Evolutionary conservation across 192 early-diverging fungal species (phyloP).

Genomic region (Funneliformis geosporum): DNA sequence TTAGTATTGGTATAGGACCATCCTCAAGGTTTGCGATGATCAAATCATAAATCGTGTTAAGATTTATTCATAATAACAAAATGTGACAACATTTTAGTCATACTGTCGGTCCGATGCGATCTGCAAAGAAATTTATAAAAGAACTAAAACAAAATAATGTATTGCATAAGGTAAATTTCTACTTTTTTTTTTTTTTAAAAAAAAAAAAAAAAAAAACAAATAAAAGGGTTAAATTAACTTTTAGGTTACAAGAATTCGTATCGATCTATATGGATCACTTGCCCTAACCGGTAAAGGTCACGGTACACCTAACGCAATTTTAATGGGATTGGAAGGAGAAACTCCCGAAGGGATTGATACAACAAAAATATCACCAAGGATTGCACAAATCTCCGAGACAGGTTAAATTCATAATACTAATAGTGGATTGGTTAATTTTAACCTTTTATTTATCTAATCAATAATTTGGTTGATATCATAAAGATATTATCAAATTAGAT

Average conservation of each 20-base stretch:
- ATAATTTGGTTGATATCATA: neutral
- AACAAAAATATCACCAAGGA: conserved; percentile 70
- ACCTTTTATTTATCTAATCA: neutral
- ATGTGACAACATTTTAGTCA: conserved; percentile 49
- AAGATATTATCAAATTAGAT: conserved; percentile 62
- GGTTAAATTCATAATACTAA: conserved; percentile 5
- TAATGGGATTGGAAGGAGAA: conserved; percentile 92
- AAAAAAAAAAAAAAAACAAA: too few relatives aligned
- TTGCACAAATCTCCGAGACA: conserved; percentile 73
- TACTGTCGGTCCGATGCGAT: conserved; percentile 97
- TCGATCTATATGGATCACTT: conserved; percentile 91
- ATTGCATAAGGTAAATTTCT: conserved; percentile 55
- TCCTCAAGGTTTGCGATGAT: conserved; percentile 62
- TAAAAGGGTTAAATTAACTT: too few relatives aligned
- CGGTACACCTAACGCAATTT: conserved; percentile 89
- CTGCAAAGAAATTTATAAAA: conserved; percentile 90
- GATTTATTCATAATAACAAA: neutral
- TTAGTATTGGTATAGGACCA: conserved; percentile 94
- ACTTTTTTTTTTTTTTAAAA: neutral
- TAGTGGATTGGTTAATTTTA: neutral
- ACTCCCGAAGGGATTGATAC: conserved; percentile 83
- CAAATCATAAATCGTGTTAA: neutral
- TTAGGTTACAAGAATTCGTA: conserved; percentile 61
- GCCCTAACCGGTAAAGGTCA: conserved; percentile 94
- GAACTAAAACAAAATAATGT: conserved; percentile 73